Percentiles rank a stretch among this genome's conserved stretches.
Evolutionary conservation across 2,329 filamentous ascomycete genomes (phyloP).

Genomic region (Aquanectria penicillioides): DNA sequence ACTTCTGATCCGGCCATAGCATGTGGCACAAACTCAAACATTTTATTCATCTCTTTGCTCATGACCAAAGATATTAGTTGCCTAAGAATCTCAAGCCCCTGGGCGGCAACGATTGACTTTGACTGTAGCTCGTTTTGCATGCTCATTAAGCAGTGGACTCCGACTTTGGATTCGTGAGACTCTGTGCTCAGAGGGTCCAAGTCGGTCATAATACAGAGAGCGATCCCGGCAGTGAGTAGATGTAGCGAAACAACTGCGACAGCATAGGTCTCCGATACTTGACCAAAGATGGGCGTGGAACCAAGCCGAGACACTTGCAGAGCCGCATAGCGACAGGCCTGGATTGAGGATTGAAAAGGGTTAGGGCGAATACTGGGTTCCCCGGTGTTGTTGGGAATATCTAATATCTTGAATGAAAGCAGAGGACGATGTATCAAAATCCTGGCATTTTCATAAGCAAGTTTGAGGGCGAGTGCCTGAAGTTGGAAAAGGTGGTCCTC

Average conservation of each 20-base stretch:
- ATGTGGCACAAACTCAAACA: slow-evolving; percentile 25
- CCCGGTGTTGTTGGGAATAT: background rate
- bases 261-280: slow-evolving; percentile 37
- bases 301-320: slow-evolving; percentile 33
- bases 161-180: slow-evolving; percentile 33
- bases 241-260: slow-evolving; percentile 38
- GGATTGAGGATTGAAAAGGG: slow-evolving; percentile 28
- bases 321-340: slow-evolving; percentile 35
- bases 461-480: slow-evolving; percentile 44
- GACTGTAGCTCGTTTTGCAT: slow-evolving; percentile 33
- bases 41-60: slow-evolving; percentile 31
- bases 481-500: slow-evolving; percentile 40
- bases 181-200: slow-evolving; percentile 33
- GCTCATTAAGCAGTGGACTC: slow-evolving; percentile 35
- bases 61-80: slow-evolving; percentile 36
- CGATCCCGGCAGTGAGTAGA: slow-evolving; percentile 38
- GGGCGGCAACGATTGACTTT: slow-evolving; percentile 34
- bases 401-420: slow-evolving; percentile 11
- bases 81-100: slow-evolving; percentile 34
- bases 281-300: slow-evolving; percentile 16
- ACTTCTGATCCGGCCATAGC: no score
- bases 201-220: slow-evolving; percentile 35
- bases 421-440: slow-evolving; percentile 43
- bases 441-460: slow-evolving; percentile 47
- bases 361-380: background rate